phyloP scores from a whole-genome alignment of 345 rosid species.

The Geranium rotundifolium region DNA sequence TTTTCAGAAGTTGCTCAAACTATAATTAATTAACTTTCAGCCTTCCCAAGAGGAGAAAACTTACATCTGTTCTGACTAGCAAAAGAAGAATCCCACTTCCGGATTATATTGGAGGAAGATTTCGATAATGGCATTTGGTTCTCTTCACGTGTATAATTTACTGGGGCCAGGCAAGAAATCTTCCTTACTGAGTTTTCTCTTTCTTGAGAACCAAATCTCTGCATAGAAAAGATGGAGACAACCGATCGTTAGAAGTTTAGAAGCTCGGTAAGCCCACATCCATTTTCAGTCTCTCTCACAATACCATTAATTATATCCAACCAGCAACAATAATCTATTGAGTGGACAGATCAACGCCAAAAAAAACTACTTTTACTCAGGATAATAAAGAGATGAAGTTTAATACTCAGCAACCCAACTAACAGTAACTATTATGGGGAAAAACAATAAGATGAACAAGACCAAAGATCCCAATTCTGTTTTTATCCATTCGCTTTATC shows the following conservation, averaged over 20 bases:
- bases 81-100: conserved; percentile 51
- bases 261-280: not conserved
- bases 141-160: conserved; percentile 47
- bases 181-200: conserved; percentile 45
- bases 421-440: too few relatives aligned
- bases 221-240: conserved; percentile 7
- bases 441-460: too few relatives aligned
- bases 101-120: conserved; percentile 35
- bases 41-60: conserved; percentile 6
- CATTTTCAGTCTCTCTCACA: not conserved
- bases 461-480: not conserved
- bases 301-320: too few relatives aligned
- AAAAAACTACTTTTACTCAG: too few relatives aligned
- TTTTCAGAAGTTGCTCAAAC: not conserved
- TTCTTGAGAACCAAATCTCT: conserved; percentile 75
- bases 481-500: not conserved
- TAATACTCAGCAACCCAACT: too few relatives aligned
- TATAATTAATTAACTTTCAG: not conserved
- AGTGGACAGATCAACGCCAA: too few relatives aligned
- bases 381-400: too few relatives aligned
- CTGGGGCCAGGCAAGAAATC: conserved; percentile 36
- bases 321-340: too few relatives aligned
- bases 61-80: conserved; percentile 42
- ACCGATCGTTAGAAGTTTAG: not conserved
- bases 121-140: conserved; percentile 42